Base-by-base conservation (phyloP, 257 asterid genomes). In the Echites panduratus region DNA sequence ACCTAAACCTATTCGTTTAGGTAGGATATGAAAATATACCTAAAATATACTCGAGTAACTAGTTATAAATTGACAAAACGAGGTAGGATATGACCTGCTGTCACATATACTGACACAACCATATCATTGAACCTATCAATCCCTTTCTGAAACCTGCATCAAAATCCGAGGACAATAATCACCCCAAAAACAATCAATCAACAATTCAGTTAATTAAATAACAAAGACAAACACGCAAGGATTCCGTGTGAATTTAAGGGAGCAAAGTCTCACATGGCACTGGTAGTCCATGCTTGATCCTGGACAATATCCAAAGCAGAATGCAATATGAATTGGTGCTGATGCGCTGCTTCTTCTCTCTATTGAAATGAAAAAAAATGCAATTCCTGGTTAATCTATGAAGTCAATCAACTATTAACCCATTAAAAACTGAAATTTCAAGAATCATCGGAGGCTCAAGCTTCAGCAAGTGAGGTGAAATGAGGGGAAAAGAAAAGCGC, bases 301-400 rank as follows among this genome's bases (percentile, higher is more conserved):
- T 95, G 98, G 72, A 90, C 96, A 77, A 95, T 87, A 80, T 92
- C 98, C 75, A 95, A 85, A 26, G 99, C 95, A 11, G 98, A 97
- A 79, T 95, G 98, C 64, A 95, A 79, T 64, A 95, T 95, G 82
- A 95, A 95, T 82, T 95, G 99, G 85, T 91, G 97, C 68, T 87
- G 92, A 84, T 95, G 98, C 68, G 98, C 99, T 74, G 95, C 97
- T 73, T 95, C 99, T 71, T 95, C 98, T 81, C 87, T 95, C 99
- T 95, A 66, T 71, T 48, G 5, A 63, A 44, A 24, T 4, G 41
- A 2, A 10, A 35, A 43, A 65, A 65, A 32, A 16, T 38, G 8
- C 27, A 40, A 8, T 8, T 2, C 16, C 7, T 17, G 40, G 69
- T 64, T 64, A 64, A 64, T 64, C 49, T 38, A 38, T 20, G 69